Base-by-base conservation (phyloP, 2,329 filamentous ascomycete species). In the Dissoconium aciculare region DNA sequence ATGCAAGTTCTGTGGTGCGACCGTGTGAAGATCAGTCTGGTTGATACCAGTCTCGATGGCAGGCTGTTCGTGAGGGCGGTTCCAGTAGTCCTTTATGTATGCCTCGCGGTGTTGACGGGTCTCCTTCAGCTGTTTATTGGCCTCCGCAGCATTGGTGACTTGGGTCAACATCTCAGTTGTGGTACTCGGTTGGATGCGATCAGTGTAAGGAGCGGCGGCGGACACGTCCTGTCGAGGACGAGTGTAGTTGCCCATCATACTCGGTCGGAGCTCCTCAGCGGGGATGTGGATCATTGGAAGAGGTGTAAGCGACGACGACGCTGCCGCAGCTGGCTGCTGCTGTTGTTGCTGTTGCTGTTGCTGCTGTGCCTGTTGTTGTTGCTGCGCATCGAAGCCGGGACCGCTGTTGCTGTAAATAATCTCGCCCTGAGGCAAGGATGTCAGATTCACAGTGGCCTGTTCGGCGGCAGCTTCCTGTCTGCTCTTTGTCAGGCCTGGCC, bases 221-320 rank as follows among this genome's bases (percentile, higher is more conserved):
- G 79, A 74, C 39, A 94, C 74, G 51, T 95, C 89, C 57, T 94
- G 89, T 41, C 87, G 74, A 13, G 84, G 80, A 31, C 83, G 78
- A 38, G 80, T 75, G 41, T 93, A 80, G 49, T 72, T 77, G 52
- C 87, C 92, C 53, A 92, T 83, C 50, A 78, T 73, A 39, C 78
- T 67, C 45, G 81, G 71, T 41, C 77, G 70, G 49, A 87, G 77
- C 50, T 78, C 78, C 39, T 84, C 71, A 43, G 83, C 77, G 57
- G 80, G 70, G 50, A 76, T 71, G 54, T 83, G 81, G 60, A 92
- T 87, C 69, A 85, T 80, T 36, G 81, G 76, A 51, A 91, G 72
- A 54, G 80, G 76, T 34, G 76, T 70, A 44, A 77, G 64, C 41
- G 68, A 74, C 49, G 74, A 72, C 56, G 75, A 69, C 55, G 76